A percentile compares a stretch with the other conserved stretches of the same genome.
Conservation (phyloP, 495 filamentous ascomycete genomes). For the Xylaria acuta region DNA sequence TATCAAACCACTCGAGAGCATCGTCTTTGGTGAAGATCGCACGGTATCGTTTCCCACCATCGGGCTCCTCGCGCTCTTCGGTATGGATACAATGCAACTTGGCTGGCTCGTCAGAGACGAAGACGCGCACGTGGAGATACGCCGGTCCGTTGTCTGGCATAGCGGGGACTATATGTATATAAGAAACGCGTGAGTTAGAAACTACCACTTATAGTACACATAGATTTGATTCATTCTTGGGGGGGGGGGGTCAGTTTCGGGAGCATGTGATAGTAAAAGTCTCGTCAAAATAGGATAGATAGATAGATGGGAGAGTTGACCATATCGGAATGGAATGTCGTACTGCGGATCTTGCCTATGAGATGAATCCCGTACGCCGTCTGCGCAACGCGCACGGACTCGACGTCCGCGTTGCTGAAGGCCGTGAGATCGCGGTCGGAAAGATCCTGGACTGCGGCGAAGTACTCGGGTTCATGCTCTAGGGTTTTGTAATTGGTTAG, state of each 20-base stretch:
- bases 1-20: conserved; percentile 64
- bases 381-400: conserved; percentile 56
- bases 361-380: conserved; percentile 63
- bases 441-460: conserved; percentile 54
- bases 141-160: conserved; percentile 48
- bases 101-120: conserved; percentile 53
- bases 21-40: conserved; percentile 61
- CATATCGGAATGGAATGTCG: neutral
- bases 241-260: neutral
- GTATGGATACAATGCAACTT: conserved; percentile 61
- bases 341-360: conserved; percentile 59
- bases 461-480: conserved; percentile 61
- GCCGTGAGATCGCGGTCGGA: conserved; percentile 53
- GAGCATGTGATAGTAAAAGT: neutral
- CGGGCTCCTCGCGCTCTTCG: conserved; percentile 53
- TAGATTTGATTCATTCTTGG: neutral
- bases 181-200: neutral
- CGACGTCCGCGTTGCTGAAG: conserved; percentile 55
- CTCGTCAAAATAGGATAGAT: neutral
- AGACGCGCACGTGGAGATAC: conserved; percentile 59
- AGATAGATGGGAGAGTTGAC: neutral
- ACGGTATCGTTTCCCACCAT: conserved; percentile 53
- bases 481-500: neutral
- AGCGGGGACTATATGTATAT: conserved; percentile 43
- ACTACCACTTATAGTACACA: neutral